Base-by-base conservation (phyloP, 2,329 filamentous ascomycete genomes). In the Coniochaeta sp. region DNA sequence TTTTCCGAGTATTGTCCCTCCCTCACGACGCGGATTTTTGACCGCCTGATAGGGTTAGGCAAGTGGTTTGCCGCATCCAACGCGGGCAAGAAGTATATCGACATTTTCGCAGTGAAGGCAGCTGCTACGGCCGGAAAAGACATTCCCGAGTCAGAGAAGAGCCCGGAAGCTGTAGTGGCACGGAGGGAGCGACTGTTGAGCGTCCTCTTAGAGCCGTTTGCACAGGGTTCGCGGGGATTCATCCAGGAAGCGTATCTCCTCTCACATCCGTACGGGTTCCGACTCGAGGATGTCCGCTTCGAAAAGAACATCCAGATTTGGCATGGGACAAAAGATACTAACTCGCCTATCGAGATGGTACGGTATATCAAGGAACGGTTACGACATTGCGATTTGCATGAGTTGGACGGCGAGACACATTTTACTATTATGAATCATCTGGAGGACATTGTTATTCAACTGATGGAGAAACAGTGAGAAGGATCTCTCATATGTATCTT, bases 311-410 rank as follows among this genome's bases (percentile, higher is more conserved):
- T 75, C 36, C 60, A 64, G 24, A 68, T 72, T 6, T 75, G 72
- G 70, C 71, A 75, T 56, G 73, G 73, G 1, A 62, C 60, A 1
- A 62, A 67, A 19, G 73, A 75, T 32, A 58, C 26, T 12, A 72
- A 74, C 42, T 67, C 69, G 1, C 73, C 72, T 1, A 66, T 73
- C 10, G 60, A 59, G 22, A 69, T 71, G 66, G 68, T 74, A 4
- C 67, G 72, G n/a, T 75, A 72, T 57, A 69, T 77, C 67, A 71
- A 72, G 0, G 65, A 73, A 28, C 64, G 65, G 14, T 55, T 79
- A 32, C 73, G 72, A 2, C 65, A 75, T 36, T 65, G 66, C 4
- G 62, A 62, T 3, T 61, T 77, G 10, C 62, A 64, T 2, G 74
- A 75, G 61, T 73, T 70, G 42, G 66, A 68, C 16, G 67, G 68